Conservation (phyloP, 2,329 filamentous ascomycete species). For the Meredithiella fracta region DNA sequence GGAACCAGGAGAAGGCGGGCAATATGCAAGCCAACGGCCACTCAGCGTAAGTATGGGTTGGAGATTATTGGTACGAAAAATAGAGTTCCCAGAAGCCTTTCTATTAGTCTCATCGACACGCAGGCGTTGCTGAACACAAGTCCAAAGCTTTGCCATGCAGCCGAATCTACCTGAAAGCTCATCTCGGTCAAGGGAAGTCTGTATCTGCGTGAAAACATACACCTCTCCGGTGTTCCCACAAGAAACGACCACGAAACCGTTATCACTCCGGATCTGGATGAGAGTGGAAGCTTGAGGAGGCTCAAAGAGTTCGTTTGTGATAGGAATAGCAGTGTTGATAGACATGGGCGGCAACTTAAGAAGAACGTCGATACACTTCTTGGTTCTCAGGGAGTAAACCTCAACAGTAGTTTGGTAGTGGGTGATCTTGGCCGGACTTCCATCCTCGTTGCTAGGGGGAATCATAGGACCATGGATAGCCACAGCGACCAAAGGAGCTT, state of each 20-base stretch:
- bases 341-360: constrained; percentile 51
- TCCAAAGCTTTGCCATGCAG: constrained; percentile 87
- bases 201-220: constrained; percentile 51
- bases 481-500: constrained; percentile 54
- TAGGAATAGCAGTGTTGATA: constrained; percentile 36
- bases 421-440: constrained; percentile 27
- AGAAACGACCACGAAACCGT: constrained; percentile 53
- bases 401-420: constrained; percentile 79
- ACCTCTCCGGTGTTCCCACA: constrained; percentile 78
- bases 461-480: constrained; percentile 62
- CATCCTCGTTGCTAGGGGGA: constrained; percentile 21
- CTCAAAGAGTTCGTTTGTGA: constrained; percentile 47
- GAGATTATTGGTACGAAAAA: constrained; percentile 30
- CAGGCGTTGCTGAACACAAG: constrained; percentile 51
- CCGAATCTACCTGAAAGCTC: constrained; percentile 32
- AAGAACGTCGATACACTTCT: constrained; percentile 53
- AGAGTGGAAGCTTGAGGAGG: constrained; percentile 56
- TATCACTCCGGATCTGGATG: constrained; percentile 56
- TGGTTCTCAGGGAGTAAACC: constrained; percentile 69
- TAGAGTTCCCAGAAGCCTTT: constrained; percentile 22
- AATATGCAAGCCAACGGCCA: constrained; percentile 62
- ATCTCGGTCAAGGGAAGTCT: constrained; percentile 20
- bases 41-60: constrained; percentile 52
- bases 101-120: constrained; percentile 29
- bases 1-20: constrained; percentile 55